Evolutionary conservation across 192 early-diverging fungal genomes (phyloP), one percentile per base, ranked within the genome.

Genomic region (Lobosporangium transversale): DNA sequence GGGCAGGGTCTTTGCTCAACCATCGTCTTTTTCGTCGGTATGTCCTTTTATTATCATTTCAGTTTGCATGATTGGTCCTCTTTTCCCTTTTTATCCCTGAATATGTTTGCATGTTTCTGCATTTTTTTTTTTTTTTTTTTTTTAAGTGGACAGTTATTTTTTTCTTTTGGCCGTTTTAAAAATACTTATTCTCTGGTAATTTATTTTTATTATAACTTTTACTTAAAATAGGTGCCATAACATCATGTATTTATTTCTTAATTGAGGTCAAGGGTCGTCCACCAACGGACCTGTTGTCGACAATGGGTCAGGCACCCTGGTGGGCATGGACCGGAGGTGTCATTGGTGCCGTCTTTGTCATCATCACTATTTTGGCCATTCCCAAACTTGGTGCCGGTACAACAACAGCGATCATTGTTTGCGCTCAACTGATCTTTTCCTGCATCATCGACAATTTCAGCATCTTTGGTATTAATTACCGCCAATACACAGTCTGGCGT

Each of bases 401-500:
- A 3, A 80, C 83, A 0, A 58, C 87, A 8, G 80, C 83, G 40
- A 80, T 83, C 17, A 71, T 82, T 48, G 83, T 88, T 42, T 83
- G 82, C 49, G 62, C 84, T 17, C 82, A 88, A 48, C 43, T 86
- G 26, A 66, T 87, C 12, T 73, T 81, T 35, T 83, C 85, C 4
- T 80, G 81, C 55, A 27, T 88, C 12, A 80, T 83, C 23, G 87
- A 88, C 47, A 74, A 88, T 27, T 88, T 86, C 78, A 70, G 45
- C 18, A 24, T 79, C 17, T 74, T 89, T 24, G 86, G 83, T 12
- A 65, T 89, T 24, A 59, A 71, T 18, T 48, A 58, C 47, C 67
- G 76, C 15, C 66, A 69, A 10, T 85, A 80, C 37, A 79, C 81
- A 14, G 10, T 80, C n/a, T 80, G 65, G 69, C 69, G 87, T 26